Percentiles rank a stretch among this genome's conserved stretches.
Evolutionary conservation across 1,284 basidiomycete species (phyloP).

Genomic region (Tranzscheliella williamsii): DNA sequence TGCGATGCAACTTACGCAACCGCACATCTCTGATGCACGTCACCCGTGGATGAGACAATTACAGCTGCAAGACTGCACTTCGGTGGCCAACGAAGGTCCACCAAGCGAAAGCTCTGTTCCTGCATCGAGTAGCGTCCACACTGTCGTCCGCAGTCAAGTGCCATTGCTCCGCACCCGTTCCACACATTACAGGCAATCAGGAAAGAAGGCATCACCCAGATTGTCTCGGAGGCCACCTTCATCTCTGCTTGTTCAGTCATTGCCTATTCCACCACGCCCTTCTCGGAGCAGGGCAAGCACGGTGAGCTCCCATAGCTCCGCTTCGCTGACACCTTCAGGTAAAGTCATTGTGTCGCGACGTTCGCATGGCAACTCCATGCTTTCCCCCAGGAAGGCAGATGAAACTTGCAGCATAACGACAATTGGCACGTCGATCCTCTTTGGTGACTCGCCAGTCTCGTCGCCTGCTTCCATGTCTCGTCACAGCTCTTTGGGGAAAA

Average conservation of each 20-base stretch:
- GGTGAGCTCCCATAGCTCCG: conserved; percentile 32
- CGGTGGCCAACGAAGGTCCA: too few species aligned
- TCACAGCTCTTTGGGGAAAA: too few species aligned
- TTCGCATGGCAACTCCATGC: conserved; percentile 18
- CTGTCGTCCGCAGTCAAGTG: too few species aligned
- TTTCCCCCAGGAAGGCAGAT: conserved; percentile 7
- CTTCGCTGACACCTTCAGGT: conserved; percentile 18
- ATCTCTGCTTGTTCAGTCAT: conserved; percentile 16
- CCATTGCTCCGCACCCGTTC: too few species aligned
- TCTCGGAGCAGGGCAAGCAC: conserved; percentile 31
- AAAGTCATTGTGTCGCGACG: conserved; percentile 32
- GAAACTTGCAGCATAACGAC: conserved; percentile 24
- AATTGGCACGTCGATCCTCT: conserved; percentile 30
- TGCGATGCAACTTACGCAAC: neutral
- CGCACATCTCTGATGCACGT: conserved; percentile 18
- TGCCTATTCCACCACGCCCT: conserved; percentile 29
- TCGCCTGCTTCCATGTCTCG: too few species aligned
- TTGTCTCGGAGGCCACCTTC: conserved; percentile 26
- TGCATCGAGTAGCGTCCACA: too few species aligned
- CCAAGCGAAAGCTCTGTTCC: too few species aligned
- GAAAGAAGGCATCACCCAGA: too few species aligned
- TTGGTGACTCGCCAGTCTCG: conserved; percentile 8
- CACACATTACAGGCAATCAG: too few species aligned
- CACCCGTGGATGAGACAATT: conserved; percentile 41
- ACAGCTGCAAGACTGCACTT: conserved; percentile 8